A percentile compares a stretch with the other conserved stretches of the same genome.
phyloP scores from a whole-genome alignment of 1,284 basidiomycete species.

The Uromyces viciae-fabae region DNA sequence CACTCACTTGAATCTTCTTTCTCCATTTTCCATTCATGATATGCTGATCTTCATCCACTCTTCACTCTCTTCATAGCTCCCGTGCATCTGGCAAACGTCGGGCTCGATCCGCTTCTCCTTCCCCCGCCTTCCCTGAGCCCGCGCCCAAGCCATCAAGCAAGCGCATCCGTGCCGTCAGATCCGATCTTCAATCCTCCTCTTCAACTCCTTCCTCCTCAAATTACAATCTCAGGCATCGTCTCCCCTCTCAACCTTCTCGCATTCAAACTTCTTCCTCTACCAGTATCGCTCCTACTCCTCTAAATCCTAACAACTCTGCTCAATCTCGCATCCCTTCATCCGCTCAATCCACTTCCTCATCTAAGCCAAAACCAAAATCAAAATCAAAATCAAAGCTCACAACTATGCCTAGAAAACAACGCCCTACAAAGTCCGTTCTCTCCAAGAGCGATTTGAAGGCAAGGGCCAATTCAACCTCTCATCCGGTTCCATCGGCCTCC shows the following conservation, averaged over 20 bases:
- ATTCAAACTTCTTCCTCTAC: neutral
- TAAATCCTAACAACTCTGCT: neutral
- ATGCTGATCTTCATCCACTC: neutral
- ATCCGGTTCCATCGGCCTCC: slow-evolving; percentile 19
- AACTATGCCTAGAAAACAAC: slow-evolving; percentile 29
- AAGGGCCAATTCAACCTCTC: slow-evolving; percentile 22
- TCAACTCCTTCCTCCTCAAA: slow-evolving; percentile 19
- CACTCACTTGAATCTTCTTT: neutral
- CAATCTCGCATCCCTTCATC: slow-evolving; percentile 5
- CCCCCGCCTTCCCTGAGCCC: slow-evolving; percentile 29
- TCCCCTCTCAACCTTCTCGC: slow-evolving; percentile 13
- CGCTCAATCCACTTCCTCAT: neutral
- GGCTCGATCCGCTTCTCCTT: slow-evolving; percentile 43
- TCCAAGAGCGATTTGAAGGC: slow-evolving; percentile 16
- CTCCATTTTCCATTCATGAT: too few relatives aligned
- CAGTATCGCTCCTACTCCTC: neutral
- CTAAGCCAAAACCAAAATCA: slow-evolving; percentile 15
- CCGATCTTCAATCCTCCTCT: slow-evolving; percentile 19
- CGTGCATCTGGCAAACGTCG: slow-evolving; percentile 46
- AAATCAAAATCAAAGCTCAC: too few relatives aligned
- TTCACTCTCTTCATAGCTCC: slow-evolving; percentile 15
- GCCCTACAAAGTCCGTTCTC: slow-evolving; percentile 20
- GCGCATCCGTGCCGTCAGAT: slow-evolving; percentile 26
- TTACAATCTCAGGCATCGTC: slow-evolving; percentile 28
- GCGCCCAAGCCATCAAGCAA: slow-evolving; percentile 38